Evolutionary conservation across 2,329 filamentous ascomycete genomes (phyloP).

Genomic region (Trichoderma cornu-damae): DNA sequence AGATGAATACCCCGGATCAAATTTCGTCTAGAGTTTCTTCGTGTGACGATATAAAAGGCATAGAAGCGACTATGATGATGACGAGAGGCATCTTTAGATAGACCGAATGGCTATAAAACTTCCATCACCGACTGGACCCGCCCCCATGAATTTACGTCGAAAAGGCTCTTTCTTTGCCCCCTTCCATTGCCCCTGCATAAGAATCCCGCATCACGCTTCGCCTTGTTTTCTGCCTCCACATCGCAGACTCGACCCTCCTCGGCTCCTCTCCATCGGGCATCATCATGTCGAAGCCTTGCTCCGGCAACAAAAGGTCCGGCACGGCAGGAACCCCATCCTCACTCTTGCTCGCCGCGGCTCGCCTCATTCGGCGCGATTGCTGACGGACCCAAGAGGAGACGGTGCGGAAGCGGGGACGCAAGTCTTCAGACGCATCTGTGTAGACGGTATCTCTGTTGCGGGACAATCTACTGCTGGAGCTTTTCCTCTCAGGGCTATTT

Average conservation of each 20-base stretch:
- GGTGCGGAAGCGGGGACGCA: constrained; percentile 51
- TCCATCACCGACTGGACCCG: not conserved
- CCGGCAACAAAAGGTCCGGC: constrained; percentile 39
- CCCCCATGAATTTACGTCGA: not conserved
- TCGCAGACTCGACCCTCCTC: constrained; percentile 34
- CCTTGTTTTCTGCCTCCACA: not conserved
- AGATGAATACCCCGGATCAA: constrained; percentile 21
- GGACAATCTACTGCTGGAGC: constrained; percentile 15
- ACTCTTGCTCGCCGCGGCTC: constrained; percentile 29
- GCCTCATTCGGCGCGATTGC: constrained; percentile 51
- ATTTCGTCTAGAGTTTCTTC: not conserved
- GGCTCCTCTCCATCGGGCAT: constrained; percentile 47
- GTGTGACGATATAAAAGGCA: not conserved
- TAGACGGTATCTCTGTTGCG: constrained; percentile 46
- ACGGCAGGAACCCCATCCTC: constrained; percentile 36
- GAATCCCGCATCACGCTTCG: not conserved
- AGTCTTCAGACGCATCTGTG: constrained; percentile 50
- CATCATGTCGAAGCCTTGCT: constrained; percentile 47
- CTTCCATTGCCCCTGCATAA: not conserved
- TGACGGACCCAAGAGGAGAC: constrained; percentile 62
- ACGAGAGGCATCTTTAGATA: not conserved
- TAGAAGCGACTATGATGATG: not conserved
- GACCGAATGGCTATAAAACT: not conserved
- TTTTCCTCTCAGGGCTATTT: constrained; percentile 1
- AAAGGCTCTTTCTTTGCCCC: not conserved